A percentile compares a stretch with the other conserved stretches of the same genome.
Conservation (phyloP, 73 alveolate species). For the Blepharisma stoltei region DNA sequence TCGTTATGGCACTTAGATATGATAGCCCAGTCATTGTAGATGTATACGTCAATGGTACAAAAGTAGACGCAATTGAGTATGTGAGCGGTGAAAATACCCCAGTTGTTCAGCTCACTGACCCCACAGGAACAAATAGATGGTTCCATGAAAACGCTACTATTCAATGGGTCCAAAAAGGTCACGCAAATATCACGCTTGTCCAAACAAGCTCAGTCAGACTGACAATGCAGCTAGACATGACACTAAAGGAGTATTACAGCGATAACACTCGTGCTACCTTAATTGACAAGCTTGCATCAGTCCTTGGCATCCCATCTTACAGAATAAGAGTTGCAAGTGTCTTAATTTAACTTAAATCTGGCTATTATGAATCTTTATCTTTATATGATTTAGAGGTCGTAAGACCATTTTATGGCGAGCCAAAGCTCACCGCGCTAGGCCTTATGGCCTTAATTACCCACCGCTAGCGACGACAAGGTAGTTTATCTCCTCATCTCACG, state of each 20-base stretch:
- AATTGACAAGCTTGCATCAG: constrained; percentile 48
- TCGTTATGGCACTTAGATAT: constrained; percentile 30
- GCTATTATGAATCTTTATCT: no score
- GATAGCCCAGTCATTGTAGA: constrained; percentile 38
- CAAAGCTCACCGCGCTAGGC: no score
- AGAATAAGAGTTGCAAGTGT: constrained; percentile 40
- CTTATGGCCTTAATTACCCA: no score
- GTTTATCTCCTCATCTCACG: no score
- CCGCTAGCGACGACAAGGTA: no score
- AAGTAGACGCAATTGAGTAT: constrained; percentile 34
- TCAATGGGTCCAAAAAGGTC: constrained; percentile 40
- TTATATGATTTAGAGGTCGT: no score
- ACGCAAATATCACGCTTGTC: constrained; percentile 26
- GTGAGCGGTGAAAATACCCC: neutral
- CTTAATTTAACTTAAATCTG: no score
- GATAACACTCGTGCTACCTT: constrained; percentile 42
- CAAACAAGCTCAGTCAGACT: constrained; percentile 38
- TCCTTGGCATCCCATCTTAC: constrained; percentile 43
- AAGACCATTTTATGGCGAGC: no score
- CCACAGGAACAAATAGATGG: constrained; percentile 46
- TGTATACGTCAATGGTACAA: constrained; percentile 29
- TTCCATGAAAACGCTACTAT: constrained; percentile 25
- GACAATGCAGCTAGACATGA: constrained; percentile 40
- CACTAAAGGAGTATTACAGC: constrained; percentile 37
- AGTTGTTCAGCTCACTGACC: neutral